phyloP scores from a whole-genome alignment of 495 filamentous ascomycete genomes.

The Trichodelitschia bisporula region DNA sequence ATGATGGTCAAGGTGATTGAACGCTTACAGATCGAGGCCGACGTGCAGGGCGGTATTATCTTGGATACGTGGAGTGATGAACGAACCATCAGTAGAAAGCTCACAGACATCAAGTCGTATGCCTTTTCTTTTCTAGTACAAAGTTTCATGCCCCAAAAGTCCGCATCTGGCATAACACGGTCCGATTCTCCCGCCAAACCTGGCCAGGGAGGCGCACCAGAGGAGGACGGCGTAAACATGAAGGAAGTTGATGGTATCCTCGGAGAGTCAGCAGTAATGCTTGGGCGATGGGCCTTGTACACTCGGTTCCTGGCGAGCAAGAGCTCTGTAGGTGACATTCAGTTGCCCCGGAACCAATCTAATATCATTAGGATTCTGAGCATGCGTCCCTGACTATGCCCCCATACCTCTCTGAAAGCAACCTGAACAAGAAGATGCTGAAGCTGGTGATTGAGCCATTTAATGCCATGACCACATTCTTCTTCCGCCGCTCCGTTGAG shows the following conservation, averaged over 20 bases:
- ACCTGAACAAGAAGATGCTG: slow-evolving; percentile 47
- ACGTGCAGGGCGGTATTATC: slow-evolving; percentile 93
- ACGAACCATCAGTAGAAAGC: slow-evolving; percentile 49
- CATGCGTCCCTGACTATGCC: slow-evolving; percentile 27
- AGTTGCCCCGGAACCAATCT: no score
- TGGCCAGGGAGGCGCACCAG: slow-evolving; percentile 28
- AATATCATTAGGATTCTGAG: neutral
- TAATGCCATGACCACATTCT: slow-evolving; percentile 77
- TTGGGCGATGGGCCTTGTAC: slow-evolving; percentile 83
- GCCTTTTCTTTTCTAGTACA: slow-evolving; percentile 92
- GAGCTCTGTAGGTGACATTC: no score
- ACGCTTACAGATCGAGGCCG: slow-evolving; percentile 74
- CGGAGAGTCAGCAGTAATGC: slow-evolving; percentile 71
- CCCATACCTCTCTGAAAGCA: slow-evolving; percentile 44
- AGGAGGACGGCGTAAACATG: slow-evolving; percentile 87
- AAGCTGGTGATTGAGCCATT: slow-evolving; percentile 52
- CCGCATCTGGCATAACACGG: slow-evolving; percentile 15
- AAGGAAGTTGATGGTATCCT: slow-evolving; percentile 76
- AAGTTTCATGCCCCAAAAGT: slow-evolving; percentile 52
- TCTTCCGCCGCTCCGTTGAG: slow-evolving; percentile 85
- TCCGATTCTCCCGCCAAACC: slow-evolving; percentile 38
- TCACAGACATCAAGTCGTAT: slow-evolving; percentile 90
- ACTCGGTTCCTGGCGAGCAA: slow-evolving; percentile 69
- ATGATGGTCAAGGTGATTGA: slow-evolving; percentile 96
- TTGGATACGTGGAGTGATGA: slow-evolving; percentile 92